Conservation (phyloP, 768 basidiomycete genomes). For the Hericium erinaceus region DNA sequence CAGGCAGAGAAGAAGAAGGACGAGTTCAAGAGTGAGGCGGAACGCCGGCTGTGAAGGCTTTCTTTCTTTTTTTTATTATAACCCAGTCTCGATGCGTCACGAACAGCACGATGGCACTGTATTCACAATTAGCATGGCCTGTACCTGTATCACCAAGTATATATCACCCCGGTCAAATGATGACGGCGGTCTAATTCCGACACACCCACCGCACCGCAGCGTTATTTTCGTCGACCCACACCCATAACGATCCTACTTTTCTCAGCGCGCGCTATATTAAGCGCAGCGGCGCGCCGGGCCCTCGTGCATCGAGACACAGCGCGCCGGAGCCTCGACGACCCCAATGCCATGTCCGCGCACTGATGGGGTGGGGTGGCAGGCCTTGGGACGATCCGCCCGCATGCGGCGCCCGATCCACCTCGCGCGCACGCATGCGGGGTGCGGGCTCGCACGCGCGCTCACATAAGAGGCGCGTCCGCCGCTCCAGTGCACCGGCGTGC, state of each 20-base stretch:
- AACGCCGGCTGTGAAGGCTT: background rate
- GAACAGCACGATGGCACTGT: background rate
- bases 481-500: background rate
- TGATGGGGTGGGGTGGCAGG: background rate
- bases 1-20: background rate
- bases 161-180: background rate
- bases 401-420: background rate
- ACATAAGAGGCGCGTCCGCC: background rate
- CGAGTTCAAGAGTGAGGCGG: background rate
- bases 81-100: background rate
- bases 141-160: background rate
- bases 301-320: background rate
- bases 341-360: background rate
- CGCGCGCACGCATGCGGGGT: background rate
- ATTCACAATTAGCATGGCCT: background rate
- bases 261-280: background rate
- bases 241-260: background rate
- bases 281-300: background rate
- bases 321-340: background rate
- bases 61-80: background rate
- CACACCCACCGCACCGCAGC: background rate
- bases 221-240: background rate
- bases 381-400: background rate
- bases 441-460: background rate
- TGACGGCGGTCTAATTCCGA: background rate